Conservation (phyloP, 2,329 filamentous ascomycete genomes). For the Alternaria sp. region DNA sequence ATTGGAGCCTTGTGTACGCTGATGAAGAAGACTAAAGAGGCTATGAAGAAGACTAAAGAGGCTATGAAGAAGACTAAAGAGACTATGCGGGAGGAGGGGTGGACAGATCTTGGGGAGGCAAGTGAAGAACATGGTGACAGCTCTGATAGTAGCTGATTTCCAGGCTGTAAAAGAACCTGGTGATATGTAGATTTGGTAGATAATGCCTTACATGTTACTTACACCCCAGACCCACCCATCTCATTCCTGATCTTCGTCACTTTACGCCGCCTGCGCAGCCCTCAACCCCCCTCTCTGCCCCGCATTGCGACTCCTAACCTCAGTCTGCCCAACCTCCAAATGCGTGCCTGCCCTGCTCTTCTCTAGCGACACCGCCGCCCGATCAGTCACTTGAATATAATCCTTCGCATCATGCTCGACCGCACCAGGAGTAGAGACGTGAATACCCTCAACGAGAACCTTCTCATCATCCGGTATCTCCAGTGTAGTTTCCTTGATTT, state of each 20-base stretch:
- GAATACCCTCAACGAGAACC: slow-evolving; percentile 42
- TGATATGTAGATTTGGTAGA: neutral
- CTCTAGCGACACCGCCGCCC: slow-evolving; percentile 25
- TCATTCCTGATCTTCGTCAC: neutral
- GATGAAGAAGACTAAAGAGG: neutral
- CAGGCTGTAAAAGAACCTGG: neutral
- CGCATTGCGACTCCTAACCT: slow-evolving; percentile 33
- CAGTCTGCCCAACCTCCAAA: slow-evolving; percentile 36
- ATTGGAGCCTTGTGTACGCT: neutral
- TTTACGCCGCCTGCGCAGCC: slow-evolving; percentile 9
- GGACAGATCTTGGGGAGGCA: neutral
- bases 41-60: neutral
- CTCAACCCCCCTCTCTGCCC: slow-evolving; percentile 12
- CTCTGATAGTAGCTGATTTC: neutral
- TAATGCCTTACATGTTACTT: neutral
- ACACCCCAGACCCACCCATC: neutral
- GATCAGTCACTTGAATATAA: slow-evolving; percentile 20
- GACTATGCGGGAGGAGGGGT: neutral
- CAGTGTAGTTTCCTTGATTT: slow-evolving; percentile 19
- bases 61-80: too few species aligned
- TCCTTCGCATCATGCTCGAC: slow-evolving; percentile 25
- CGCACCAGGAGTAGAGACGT: slow-evolving; percentile 38
- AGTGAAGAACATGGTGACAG: neutral
- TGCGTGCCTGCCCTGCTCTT: slow-evolving; percentile 29
- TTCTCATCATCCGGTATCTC: slow-evolving; percentile 33